Base-by-base conservation (phyloP, 2,329 filamentous ascomycete genomes). In the Chaetomium sp. region DNA sequence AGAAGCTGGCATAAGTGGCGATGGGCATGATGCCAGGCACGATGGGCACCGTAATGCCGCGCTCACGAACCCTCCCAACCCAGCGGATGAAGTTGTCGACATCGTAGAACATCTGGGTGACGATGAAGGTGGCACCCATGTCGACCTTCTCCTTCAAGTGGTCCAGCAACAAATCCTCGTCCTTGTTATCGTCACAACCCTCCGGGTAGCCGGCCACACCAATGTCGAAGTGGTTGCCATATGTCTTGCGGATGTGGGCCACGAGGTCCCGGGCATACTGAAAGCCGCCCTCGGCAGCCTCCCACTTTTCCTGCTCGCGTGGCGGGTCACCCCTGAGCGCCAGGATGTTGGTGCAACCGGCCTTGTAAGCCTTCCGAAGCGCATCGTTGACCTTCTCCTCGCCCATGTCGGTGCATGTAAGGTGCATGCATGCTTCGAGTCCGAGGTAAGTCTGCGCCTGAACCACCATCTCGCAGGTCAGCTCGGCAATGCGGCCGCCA, bases 21-120 rank as follows among this genome's bases (percentile, higher is more conserved):
- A 99, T 98, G 1, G 92, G 92, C 92, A 96, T 96, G 76, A 96
- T 95, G 27, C 92, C 92, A 0, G 92, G 92, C 56, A 96, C 86
- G 67, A 94, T 92, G 49, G 76, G 76, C 7, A 76, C 71, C 25
- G 81, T 88, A 74, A 99, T 94, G 56, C 95, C 95, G 73, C 87
- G 88, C 60, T 89, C 92, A 57, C 93, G 90, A 65, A 94, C 93
- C 75, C 91, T 95, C 70, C 86, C 82, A 45, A 96, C 90, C 95
- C 95, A 99, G 60, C 88, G 85, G 61, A 98, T 79, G 78, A 99
- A 99, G 75, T 95, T 94, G 74, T 99, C 94, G 57, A 87, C 93
- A 74, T 99, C 94, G 81, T 99, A 99, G 80, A 98, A 98, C 95
- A 99, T 99, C 80, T 99, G 95, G 0, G 95, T 98, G 61, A 99